These are phyloP conservation scores for Magnusiomyces tetraspermus DNA, from an alignment of 1,139 yeast species.

Conservation along the genomic window DNA sequence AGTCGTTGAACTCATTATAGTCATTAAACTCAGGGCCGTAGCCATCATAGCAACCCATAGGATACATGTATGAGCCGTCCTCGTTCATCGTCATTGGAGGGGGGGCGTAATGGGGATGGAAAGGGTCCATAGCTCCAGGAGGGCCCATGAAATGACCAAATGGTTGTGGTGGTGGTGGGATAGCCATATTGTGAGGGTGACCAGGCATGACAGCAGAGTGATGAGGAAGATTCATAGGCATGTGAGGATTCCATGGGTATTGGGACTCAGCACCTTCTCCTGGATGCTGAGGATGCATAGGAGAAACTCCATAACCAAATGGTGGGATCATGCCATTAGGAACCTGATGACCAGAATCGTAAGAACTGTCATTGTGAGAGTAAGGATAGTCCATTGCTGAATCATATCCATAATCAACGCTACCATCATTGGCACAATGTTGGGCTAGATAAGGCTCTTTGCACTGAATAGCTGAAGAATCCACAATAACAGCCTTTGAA, in stretches of 20 bases:
- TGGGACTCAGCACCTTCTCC: background rate
- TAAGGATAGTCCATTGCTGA: background rate
- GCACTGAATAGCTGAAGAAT: background rate
- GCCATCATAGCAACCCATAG: background rate
- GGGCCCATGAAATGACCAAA: constrained; percentile 1
- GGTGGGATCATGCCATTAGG: background rate
- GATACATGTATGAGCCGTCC: background rate
- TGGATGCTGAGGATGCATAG: background rate
- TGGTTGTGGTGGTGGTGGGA: background rate
- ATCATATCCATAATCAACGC: no score
- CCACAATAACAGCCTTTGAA: background rate
- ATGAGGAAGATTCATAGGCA: background rate
- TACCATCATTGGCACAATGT: no score
- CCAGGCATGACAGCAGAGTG: background rate
- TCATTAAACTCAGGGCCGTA: background rate
- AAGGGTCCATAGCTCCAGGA: background rate
- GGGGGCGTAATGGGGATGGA: background rate
- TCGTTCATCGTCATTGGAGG: background rate
- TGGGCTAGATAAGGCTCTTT: no score
- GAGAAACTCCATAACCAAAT: background rate
- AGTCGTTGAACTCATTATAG: background rate
- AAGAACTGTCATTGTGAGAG: background rate
- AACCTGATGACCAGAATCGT: background rate
- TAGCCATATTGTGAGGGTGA: background rate
- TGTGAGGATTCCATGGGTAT: background rate